Evolutionary conservation across 495 filamentous ascomycete species (phyloP).

Genomic region (Penicillium bovifimosum): DNA sequence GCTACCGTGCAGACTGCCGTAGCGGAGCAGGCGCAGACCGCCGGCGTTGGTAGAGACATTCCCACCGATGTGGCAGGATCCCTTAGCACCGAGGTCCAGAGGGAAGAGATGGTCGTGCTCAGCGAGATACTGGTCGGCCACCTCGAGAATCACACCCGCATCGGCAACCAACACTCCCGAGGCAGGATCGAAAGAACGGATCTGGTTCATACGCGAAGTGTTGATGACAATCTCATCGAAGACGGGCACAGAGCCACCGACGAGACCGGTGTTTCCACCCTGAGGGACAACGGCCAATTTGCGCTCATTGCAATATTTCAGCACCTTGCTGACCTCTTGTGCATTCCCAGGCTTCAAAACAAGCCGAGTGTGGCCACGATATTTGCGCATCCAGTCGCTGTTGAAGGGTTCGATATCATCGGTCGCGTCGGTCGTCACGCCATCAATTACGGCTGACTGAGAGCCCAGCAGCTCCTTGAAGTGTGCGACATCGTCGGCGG

Average conservation of each 20-base stretch:
- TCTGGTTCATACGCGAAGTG: constrained; percentile 80
- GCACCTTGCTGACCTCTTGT: constrained; percentile 77
- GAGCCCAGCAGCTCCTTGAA: constrained; percentile 73
- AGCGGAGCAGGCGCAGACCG: constrained; percentile 81
- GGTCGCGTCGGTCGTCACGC: constrained; percentile 61
- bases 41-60: constrained; percentile 97
- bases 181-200: constrained; percentile 85
- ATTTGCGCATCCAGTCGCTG: constrained; percentile 98
- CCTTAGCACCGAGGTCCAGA: constrained; percentile 92
- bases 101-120: constrained; percentile 83
- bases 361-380: constrained; percentile 80
- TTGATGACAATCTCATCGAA: constrained; percentile 97
- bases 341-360: constrained; percentile 80
- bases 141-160: constrained; percentile 85
- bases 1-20: constrained; percentile 89
- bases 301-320: constrained; percentile 90
- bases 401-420: constrained; percentile 92
- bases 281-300: constrained; percentile 93
- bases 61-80: constrained; percentile 95
- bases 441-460: constrained; percentile 77
- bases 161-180: constrained; percentile 88
- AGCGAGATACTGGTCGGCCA: constrained; percentile 76
- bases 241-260: constrained; percentile 90
- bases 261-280: constrained; percentile 92
- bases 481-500: constrained; percentile 67